These are phyloP conservation scores for Teratosphaeria zuluensis DNA, from an alignment of 2,329 filamentous ascomycete species.

Conservation along the genomic window DNA sequence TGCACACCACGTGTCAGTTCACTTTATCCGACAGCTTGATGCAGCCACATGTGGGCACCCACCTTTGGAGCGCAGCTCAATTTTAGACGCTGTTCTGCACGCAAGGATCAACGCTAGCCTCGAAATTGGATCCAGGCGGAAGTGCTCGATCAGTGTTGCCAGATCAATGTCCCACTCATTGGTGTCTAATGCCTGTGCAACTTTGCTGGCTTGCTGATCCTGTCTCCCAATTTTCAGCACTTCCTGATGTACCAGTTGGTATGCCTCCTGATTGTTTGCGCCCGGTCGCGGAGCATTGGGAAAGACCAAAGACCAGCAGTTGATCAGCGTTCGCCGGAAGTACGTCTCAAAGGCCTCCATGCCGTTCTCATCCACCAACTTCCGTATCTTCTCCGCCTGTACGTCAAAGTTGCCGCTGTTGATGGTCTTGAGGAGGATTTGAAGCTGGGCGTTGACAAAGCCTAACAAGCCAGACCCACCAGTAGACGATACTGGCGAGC, in stretches of 20 bases:
- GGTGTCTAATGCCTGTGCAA: conserved; percentile 86
- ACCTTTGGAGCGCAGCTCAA: conserved; percentile 87
- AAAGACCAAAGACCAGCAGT: conserved; percentile 88
- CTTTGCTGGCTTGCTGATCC: conserved; percentile 73
- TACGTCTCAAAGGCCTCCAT: conserved; percentile 99
- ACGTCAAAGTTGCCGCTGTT: conserved; percentile 97
- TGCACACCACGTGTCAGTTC: conserved; percentile 29
- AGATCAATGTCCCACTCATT: conserved; percentile 94
- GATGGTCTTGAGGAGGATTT: conserved; percentile 84
- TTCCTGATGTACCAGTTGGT: conserved; percentile 71
- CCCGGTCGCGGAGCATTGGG: conserved; percentile 56
- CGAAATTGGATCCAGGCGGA: conserved; percentile 79
- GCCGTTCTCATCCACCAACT: conserved; percentile 94
- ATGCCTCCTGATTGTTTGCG: conserved; percentile 64
- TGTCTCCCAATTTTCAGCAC: conserved; percentile 78
- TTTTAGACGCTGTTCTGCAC: conserved; percentile 71
- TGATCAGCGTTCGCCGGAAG: conserved; percentile 82
- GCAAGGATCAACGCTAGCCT: conserved; percentile 82
- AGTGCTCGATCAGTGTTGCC: conserved; percentile 91
- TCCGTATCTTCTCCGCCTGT: conserved; percentile 83
- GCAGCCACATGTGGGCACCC: background rate
- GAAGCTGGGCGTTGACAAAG: conserved; percentile 91
- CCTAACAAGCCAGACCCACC: conserved; percentile 58
- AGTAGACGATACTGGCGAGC: conserved; percentile 44
- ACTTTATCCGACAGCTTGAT: background rate